Evolutionary conservation across 495 filamentous ascomycete species (phyloP).

Genomic region (Neurospora africana): DNA sequence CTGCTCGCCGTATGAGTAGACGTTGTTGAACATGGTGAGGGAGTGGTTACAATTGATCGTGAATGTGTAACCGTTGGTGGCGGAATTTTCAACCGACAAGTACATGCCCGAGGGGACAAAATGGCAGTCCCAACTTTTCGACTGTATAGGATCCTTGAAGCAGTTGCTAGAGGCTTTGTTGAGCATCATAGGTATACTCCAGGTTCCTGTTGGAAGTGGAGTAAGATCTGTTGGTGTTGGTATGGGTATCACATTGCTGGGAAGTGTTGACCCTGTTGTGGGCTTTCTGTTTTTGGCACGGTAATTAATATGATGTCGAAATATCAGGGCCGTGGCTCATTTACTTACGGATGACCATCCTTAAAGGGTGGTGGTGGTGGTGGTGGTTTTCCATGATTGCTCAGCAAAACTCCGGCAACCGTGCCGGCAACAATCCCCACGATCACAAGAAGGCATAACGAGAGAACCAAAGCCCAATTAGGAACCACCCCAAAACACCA

Average conservation of each 20-base stretch:
- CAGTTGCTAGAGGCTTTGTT: slow-evolving; percentile 55
- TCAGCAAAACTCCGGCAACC: slow-evolving; percentile 31
- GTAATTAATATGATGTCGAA: background rate
- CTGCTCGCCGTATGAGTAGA: slow-evolving; percentile 63
- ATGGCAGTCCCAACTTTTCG: slow-evolving; percentile 60
- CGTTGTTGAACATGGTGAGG: slow-evolving; percentile 22
- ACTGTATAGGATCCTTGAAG: slow-evolving; percentile 48
- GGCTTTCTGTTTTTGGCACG: background rate
- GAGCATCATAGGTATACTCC: slow-evolving; percentile 44
- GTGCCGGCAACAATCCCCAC: slow-evolving; percentile 55
- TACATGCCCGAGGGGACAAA: slow-evolving; percentile 25
- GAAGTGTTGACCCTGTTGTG: background rate
- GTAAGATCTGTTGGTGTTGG: slow-evolving; percentile 47
- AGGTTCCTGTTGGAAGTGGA: slow-evolving; percentile 55
- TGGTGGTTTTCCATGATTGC: slow-evolving; percentile 16
- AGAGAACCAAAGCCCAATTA: slow-evolving; percentile 55
- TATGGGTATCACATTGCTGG: slow-evolving; percentile 45
- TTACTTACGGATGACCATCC: slow-evolving; percentile 17
- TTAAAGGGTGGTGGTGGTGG: slow-evolving; percentile 13
- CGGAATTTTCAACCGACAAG: slow-evolving; percentile 18
- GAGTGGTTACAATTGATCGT: slow-evolving; percentile 25
- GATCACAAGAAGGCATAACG: slow-evolving; percentile 42
- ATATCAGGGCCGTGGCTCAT: background rate
- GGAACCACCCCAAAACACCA: slow-evolving; percentile 54
- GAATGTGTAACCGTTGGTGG: slow-evolving; percentile 21